Conservation (phyloP, 208 protist genomes). For the Trypanosoma avium region DNA sequence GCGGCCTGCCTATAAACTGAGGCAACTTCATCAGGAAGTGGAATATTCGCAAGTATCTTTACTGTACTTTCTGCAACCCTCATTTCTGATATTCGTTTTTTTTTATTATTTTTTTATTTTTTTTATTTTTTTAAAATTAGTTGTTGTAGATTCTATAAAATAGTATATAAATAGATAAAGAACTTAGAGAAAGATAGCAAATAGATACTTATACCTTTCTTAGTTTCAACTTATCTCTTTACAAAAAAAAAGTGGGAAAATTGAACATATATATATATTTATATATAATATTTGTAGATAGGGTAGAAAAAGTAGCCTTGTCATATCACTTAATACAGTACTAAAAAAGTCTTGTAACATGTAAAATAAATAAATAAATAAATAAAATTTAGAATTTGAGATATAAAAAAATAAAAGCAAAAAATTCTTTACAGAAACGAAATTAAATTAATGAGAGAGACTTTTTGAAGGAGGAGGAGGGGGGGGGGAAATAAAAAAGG, state of each 20-base stretch:
- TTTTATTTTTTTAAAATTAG: no score
- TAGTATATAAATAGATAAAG: no score
- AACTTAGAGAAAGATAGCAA: no score
- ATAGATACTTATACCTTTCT: no score
- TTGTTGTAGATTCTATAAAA: no score
- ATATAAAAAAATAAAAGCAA: constrained; percentile 3
- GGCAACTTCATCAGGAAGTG: constrained; percentile 86
- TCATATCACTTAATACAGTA: background rate
- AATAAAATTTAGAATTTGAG: constrained; percentile 12
- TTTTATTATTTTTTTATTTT: constrained; percentile 20
- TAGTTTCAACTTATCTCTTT: no score
- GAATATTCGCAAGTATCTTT: constrained; percentile 82
- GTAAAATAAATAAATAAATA: background rate
- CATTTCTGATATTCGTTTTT: constrained; percentile 64
- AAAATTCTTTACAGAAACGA: background rate
- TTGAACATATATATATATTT: no score
- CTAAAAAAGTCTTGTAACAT: background rate
- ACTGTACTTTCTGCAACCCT: constrained; percentile 84
- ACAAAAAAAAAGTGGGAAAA: no score
- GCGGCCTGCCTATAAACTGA: constrained; percentile 73
- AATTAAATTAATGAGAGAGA: background rate
- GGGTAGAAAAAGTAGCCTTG: no score
- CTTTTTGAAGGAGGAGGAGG: constrained; percentile 16
- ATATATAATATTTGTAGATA: no score
- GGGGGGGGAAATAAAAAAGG: constrained; percentile 19